These are phyloP conservation scores for Cercophora newfieldiana DNA, from an alignment of 495 filamentous ascomycete genomes.

Conservation along the genomic window DNA sequence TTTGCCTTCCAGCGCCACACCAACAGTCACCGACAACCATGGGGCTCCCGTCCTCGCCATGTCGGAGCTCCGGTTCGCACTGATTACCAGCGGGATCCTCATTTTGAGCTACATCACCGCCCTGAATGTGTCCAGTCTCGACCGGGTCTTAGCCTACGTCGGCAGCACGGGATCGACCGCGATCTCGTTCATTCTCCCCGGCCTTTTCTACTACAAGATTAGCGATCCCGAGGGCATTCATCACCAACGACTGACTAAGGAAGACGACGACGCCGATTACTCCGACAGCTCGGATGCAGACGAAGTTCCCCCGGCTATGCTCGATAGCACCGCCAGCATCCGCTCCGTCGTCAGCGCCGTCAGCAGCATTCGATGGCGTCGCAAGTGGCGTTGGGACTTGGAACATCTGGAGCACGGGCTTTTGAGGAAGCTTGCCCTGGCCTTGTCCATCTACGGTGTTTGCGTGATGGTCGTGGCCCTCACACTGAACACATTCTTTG, in stretches of 20 bases:
- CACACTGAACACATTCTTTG: conserved; percentile 63
- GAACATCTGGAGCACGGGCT: conserved; percentile 53
- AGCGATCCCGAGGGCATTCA: conserved; percentile 78
- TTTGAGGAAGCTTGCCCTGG: conserved; percentile 71
- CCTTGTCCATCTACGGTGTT: conserved; percentile 76
- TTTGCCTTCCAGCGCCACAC: conserved; percentile 34
- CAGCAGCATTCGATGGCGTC: conserved; percentile 29
- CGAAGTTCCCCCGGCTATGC: conserved; percentile 38
- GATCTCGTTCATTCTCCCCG: conserved; percentile 95
- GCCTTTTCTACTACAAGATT: conserved; percentile 98
- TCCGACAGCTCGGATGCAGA: conserved; percentile 48
- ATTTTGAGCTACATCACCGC: conserved; percentile 82
- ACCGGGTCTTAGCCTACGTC: conserved; percentile 90
- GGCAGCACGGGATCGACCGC: conserved; percentile 90
- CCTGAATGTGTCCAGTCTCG: conserved; percentile 85
- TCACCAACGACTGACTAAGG: conserved; percentile 82
- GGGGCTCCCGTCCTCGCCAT: conserved; percentile 54
- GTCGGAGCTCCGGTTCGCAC: conserved; percentile 83
- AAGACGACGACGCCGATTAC: conserved; percentile 71
- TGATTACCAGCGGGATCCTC: conserved; percentile 83
- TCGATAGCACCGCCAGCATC: conserved; percentile 47
- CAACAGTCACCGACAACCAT: conserved; percentile 37
- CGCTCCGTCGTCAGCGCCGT: conserved; percentile 43
- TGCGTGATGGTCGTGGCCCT: conserved; percentile 89
- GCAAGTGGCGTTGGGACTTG: conserved; percentile 50